Evolutionary conservation across 2,329 filamentous ascomycete genomes (phyloP).

Genomic region (Penicillium vulpinum): DNA sequence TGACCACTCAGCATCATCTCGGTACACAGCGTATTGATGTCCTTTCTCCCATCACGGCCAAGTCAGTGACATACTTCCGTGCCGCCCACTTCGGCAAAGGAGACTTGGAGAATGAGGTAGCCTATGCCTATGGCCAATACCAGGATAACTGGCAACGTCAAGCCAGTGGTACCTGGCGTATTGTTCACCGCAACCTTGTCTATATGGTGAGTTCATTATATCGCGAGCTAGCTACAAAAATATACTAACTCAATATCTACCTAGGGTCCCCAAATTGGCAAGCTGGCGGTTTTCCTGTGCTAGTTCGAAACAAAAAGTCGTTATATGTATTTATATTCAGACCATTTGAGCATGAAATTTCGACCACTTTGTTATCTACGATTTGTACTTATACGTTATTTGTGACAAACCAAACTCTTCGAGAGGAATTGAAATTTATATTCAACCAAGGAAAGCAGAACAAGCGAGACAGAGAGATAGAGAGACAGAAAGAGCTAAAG

Average conservation of each 20-base stretch:
- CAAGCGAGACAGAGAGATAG: neutral
- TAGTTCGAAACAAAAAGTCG: neutral
- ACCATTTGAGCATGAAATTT: neutral
- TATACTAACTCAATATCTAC: neutral
- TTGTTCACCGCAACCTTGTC: neutral
- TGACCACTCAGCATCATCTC: neutral
- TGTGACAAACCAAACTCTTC: neutral
- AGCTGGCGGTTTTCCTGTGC: neutral
- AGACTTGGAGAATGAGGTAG: neutral
- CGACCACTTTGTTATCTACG: neutral
- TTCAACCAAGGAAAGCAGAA: neutral
- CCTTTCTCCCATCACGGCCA: neutral
- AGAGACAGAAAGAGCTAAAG: too few species aligned
- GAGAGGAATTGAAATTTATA: neutral
- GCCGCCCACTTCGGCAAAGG: neutral
- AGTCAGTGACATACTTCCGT: neutral
- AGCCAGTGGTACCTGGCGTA: neutral
- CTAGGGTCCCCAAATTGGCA: neutral
- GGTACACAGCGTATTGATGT: neutral
- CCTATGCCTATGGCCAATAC: neutral
- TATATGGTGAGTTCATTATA: neutral
- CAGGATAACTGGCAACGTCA: neutral
- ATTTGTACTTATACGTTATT: neutral
- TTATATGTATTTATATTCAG: neutral
- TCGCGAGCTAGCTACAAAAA: neutral